Evolutionary conservation across 768 basidiomycete species (phyloP).

Genomic region (Naganishia vaughanmartiniae): DNA sequence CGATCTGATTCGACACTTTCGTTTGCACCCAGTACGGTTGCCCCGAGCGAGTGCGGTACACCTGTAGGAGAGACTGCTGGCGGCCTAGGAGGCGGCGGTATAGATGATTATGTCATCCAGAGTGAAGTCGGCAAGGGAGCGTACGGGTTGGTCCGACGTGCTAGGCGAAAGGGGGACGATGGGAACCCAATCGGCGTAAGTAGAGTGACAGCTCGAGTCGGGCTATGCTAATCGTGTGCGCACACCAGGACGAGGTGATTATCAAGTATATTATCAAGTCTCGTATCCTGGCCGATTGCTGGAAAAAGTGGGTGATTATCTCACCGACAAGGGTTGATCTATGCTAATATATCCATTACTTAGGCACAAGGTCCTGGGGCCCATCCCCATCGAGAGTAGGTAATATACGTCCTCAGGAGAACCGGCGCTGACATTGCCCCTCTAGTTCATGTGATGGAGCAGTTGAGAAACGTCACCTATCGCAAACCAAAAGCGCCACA

Average conservation of each 20-base stretch:
- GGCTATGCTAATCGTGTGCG: constrained; percentile 3
- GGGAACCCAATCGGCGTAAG: constrained; percentile 64
- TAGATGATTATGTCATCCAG: constrained; percentile 81
- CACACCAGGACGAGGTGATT: constrained; percentile 69
- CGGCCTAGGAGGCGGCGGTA: constrained; percentile 64
- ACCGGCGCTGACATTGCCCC: background rate
- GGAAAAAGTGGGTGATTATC: constrained; percentile 64
- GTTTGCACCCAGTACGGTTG: constrained; percentile 49
- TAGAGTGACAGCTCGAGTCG: constrained; percentile 57
- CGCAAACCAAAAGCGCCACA: constrained; percentile 68
- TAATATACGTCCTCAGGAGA: constrained; percentile 50
- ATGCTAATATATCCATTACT: background rate
- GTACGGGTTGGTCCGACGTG: constrained; percentile 90
- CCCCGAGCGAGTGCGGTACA: constrained; percentile 48
- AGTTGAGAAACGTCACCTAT: constrained; percentile 49
- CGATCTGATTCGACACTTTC: constrained; percentile 47
- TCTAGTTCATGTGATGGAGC: constrained; percentile 52
- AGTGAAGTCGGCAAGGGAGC: constrained; percentile 89
- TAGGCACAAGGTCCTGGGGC: constrained; percentile 83
- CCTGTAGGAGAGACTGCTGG: constrained; percentile 49
- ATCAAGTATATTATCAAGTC: constrained; percentile 99
- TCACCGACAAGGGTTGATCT: background rate
- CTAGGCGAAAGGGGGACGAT: constrained; percentile 69
- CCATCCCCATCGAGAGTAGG: constrained; percentile 88
- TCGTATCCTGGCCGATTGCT: constrained; percentile 96